phyloP scores from a whole-genome alignment of 495 filamentous ascomycete species.

The Chlorociboria aeruginascens region DNA sequence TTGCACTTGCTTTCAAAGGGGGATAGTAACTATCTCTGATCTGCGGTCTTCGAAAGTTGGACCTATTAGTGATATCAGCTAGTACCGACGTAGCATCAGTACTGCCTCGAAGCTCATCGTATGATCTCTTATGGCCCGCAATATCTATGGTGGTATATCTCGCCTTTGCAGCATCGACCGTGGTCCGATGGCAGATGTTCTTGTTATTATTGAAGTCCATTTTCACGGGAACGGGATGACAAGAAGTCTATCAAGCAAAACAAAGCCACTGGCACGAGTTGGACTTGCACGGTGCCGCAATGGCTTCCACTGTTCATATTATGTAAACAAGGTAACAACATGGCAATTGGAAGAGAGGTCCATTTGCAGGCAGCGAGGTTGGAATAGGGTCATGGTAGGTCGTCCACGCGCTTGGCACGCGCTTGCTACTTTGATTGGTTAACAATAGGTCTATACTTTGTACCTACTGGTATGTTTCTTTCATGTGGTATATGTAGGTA shows the following conservation, averaged over 20 bases:
- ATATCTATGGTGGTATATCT: slow-evolving; percentile 26
- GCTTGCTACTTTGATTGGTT: no score
- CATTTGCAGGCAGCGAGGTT: background rate
- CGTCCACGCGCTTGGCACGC: no score
- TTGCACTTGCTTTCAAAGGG: slow-evolving; percentile 7
- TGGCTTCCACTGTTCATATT: no score
- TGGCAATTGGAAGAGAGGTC: no score
- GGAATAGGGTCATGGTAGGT: no score
- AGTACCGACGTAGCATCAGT: background rate
- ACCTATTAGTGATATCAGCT: slow-evolving; percentile 6
- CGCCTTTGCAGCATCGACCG: slow-evolving; percentile 32
- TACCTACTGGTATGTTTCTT: no score
- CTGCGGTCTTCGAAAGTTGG: background rate
- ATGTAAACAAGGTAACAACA: no score
- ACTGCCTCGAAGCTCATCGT: slow-evolving; percentile 10
- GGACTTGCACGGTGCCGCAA: no score
- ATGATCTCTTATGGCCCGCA: slow-evolving; percentile 32
- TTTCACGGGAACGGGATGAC: background rate
- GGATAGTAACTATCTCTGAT: slow-evolving; percentile 2
- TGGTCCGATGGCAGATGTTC: slow-evolving; percentile 28
- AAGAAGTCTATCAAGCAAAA: background rate
- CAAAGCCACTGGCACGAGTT: background rate
- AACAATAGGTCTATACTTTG: no score
- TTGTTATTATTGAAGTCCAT: slow-evolving; percentile 6
- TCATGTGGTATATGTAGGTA: no score